Evolutionary conservation across 768 basidiomycete species (phyloP), one percentile per base, ranked within the genome.

Genomic region (Tephrocybe sp.): DNA sequence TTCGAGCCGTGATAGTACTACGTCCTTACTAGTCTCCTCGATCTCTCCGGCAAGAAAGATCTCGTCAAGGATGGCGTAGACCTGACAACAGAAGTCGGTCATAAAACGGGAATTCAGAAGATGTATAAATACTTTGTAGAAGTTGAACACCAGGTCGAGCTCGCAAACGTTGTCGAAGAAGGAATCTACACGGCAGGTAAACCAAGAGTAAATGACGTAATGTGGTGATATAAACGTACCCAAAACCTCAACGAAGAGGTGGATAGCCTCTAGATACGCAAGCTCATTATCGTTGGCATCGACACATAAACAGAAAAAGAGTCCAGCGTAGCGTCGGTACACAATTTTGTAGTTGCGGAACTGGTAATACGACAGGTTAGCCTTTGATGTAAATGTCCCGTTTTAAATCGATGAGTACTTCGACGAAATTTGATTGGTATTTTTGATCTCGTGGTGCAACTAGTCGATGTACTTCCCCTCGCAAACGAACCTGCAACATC

Each of bases 101-200:
- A 49, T 35, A 39, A 11, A 1, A 20, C 5, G 8, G 43, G 33
- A 23, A 32, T 8, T 43, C 12, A 20, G 33, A 40, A 23, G 47
- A 51, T 7, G 11, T 14, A 38, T 26, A 53, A 68, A 16, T 36
- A 88, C 92, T 76, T 98, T 98, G 72, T 98, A 97, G 66, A 98
- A 99, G 68, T 98, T 98, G 76, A 98, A 99, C 2, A 99, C 97
- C 0, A 99, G 80, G 64, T 98, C 97, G 26, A 98, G 76, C 68
- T 98, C 95, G 72, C 97, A 98, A 1, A 99, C 97, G 60, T 99
- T 98, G 65, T 98, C 94, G 62, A 99, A 99, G 76, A 98, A 99
- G 0, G 94, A 85, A 65, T 98, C 96, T 97, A 51, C 49, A 51
- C n/a, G n/a, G 23, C 19, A 45, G 38, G 30, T 52, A 40, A 52